A percentile compares a stretch with the other conserved stretches of the same genome.
Conservation (phyloP, 1,284 basidiomycete species). For the Ceratobasidium theobromae region DNA sequence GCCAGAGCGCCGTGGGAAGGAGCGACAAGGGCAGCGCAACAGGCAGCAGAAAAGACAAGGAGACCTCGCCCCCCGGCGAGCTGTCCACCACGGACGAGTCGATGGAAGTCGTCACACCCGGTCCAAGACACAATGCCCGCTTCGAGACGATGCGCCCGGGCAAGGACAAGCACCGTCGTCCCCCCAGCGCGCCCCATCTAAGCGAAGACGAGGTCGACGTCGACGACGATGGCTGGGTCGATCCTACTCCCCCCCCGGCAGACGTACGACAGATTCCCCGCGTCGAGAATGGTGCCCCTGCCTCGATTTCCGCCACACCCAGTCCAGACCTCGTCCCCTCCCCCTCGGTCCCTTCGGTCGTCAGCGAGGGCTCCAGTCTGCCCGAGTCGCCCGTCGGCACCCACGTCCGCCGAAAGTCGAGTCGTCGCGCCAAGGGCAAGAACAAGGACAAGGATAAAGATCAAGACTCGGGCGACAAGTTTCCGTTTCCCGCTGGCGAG, state of each 20-base stretch:
- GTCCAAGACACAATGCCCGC: constrained; percentile 19
- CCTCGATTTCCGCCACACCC: constrained; percentile 20
- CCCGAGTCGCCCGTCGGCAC: constrained; percentile 23
- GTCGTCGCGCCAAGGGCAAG: constrained; percentile 5
- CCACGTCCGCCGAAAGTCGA: constrained; percentile 3
- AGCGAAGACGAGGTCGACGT: constrained; percentile 27
- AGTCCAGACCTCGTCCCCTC: constrained; percentile 21
- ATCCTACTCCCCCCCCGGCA: constrained; percentile 19
- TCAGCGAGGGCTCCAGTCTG: constrained; percentile 3
- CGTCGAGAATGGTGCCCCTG: constrained; percentile 19
- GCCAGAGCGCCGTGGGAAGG: not conserved
- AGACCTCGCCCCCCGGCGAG: constrained; percentile 47
- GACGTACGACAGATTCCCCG: constrained; percentile 11
- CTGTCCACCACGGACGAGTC: constrained; percentile 34
- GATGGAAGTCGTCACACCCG: constrained; percentile 31
- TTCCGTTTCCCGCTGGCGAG: constrained; percentile 32
- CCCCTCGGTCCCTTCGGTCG: constrained; percentile 17
- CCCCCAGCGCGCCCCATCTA: not conserved
- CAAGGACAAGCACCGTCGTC: not conserved
- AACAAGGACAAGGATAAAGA: no score
- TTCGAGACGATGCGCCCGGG: constrained; percentile 4
- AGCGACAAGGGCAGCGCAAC: constrained; percentile 50
- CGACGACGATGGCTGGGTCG: constrained; percentile 35
- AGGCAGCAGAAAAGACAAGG: no score
- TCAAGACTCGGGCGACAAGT: constrained; percentile 5